phyloP scores from a whole-genome alignment of 352 stramenopile species.

The Pythium phragmiticola region DNA sequence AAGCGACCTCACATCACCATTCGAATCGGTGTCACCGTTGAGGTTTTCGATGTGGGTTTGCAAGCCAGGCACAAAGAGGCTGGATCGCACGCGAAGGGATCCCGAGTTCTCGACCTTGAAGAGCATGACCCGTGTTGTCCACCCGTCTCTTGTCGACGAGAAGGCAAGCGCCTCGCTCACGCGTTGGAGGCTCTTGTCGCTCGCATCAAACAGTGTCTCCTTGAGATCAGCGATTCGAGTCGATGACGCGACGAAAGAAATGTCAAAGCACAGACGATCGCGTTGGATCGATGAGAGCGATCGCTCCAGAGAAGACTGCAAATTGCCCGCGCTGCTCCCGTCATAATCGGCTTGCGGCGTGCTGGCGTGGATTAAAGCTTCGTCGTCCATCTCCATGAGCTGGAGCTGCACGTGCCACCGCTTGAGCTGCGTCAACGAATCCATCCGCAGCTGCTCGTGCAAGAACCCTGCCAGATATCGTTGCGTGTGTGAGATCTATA shows the following conservation, averaged over 20 bases:
- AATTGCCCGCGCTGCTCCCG: background rate
- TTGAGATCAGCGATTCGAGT: conserved; percentile 30
- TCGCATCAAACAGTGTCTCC: conserved; percentile 34
- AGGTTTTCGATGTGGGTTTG: conserved; percentile 14
- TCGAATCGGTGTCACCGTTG: background rate
- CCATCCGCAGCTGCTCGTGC: conserved; percentile 29
- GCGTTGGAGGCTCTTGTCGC: background rate
- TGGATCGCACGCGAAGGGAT: conserved; percentile 26
- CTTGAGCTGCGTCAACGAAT: conserved; percentile 32
- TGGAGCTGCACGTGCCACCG: conserved; percentile 47
- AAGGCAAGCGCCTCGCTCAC: conserved; percentile 46
- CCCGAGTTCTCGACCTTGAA: conserved; percentile 5
- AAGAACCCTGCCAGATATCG: conserved; percentile 39
- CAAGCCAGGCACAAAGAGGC: conserved; percentile 31
- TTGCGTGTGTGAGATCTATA: background rate
- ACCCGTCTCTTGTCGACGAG: conserved; percentile 36
- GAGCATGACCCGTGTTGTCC: conserved; percentile 37
- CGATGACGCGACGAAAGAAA: conserved; percentile 35
- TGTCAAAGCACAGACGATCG: conserved; percentile 45
- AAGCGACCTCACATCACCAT: background rate
- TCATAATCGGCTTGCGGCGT: background rate
- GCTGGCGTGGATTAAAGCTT: background rate
- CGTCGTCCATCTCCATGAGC: conserved; percentile 24
- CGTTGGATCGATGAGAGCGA: background rate
- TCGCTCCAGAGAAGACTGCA: conserved; percentile 4